These are phyloP conservation scores for Nematodospora anomalae DNA, from an alignment of 1,139 yeast species.

Conservation along the genomic window DNA sequence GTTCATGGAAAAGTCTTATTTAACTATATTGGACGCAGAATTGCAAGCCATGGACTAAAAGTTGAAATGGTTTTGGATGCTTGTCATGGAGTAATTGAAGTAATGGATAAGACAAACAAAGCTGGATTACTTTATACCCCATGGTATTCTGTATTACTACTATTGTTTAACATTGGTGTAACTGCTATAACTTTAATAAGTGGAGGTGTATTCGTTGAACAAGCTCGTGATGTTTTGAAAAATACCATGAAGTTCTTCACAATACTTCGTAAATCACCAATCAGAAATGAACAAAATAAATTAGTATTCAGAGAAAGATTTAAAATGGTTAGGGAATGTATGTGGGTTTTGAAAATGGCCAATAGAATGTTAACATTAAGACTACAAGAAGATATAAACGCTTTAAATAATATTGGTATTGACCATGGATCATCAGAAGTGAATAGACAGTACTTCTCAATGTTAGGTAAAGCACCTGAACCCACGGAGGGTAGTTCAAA, in stretches of 20 bases:
- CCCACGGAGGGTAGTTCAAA: conserved; percentile 7
- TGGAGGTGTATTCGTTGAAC: conserved; percentile 33
- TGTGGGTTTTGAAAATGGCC: conserved; percentile 62
- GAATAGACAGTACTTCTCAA: conserved; percentile 49
- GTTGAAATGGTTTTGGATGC: conserved; percentile 36
- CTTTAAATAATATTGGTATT: conserved; percentile 44
- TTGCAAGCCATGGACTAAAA: conserved; percentile 34
- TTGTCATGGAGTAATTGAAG: conserved; percentile 35
- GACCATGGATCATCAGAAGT: conserved; percentile 60
- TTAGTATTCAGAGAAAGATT: conserved; percentile 44
- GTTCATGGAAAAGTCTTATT: conserved; percentile 40
- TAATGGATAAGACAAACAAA: conserved; percentile 34
- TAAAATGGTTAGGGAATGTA: conserved; percentile 61
- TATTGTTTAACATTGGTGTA: conserved; percentile 50
- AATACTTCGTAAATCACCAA: conserved; percentile 31
- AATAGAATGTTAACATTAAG: conserved; percentile 52
- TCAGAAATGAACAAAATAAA: conserved; percentile 32
- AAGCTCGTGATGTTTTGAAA: conserved; percentile 27
- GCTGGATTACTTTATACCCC: conserved; percentile 44
- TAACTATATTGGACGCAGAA: conserved; percentile 34
- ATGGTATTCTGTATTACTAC: conserved; percentile 54
- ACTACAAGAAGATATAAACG: conserved; percentile 40
- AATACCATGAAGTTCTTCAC: conserved; percentile 29
- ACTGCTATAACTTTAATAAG: conserved; percentile 47
- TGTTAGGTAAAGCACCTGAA: conserved; percentile 35